Base-by-base conservation (phyloP, 2,329 filamentous ascomycete genomes). In the Zymoseptoria pseudotritici region DNA sequence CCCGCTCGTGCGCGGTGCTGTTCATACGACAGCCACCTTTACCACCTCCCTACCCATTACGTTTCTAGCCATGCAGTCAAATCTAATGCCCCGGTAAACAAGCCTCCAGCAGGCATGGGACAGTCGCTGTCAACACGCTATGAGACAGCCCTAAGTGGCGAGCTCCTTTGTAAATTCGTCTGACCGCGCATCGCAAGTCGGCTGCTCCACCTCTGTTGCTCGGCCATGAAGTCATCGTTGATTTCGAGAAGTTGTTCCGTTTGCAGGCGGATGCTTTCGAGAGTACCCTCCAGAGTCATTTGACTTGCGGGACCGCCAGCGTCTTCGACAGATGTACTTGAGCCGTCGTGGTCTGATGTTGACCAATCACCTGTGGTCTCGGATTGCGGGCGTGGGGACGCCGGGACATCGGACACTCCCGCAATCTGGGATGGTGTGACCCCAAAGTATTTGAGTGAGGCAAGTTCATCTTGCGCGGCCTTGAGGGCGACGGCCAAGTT, bases 211-310 rank as follows among this genome's bases (percentile, higher is more conserved):
- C 69, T 63, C 36, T 58, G 58, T 57, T 71, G 67, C 63, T 72
- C 70, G 10, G 61, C 61, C 17, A 69, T 56, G 50, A 73, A 72
- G 56, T 73, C 71, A 29, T 71, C 66, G 55, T 72, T 72, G 57
- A 72, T 65, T 60, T 73, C 71, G 19, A 72, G 56, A 54, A 73
- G 58, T 55, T 73, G 71, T 59, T 71, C 68, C 2, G 70, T 71
- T 54, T 73, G 71, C 49, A 72, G 56, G 10, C 67, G 66, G 29
- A 72, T 63, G 53, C 69, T 71, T 31, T 69, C 69, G 31, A 73
- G 58, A 1, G 70, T 71, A 20, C 71, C 70, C 60, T 72, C 70
- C n/a, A 73, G 65, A 17, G 69, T 69, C 55, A 65, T 63, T n/a
- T 46, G 13, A n/a, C 36, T 46, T n/a, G 36, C 36, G 11, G 36